Percentiles rank a stretch among this genome's conserved stretches.
phyloP scores from a whole-genome alignment of 108 stramenopile genomes.

The Nitzschia palea region DNA sequence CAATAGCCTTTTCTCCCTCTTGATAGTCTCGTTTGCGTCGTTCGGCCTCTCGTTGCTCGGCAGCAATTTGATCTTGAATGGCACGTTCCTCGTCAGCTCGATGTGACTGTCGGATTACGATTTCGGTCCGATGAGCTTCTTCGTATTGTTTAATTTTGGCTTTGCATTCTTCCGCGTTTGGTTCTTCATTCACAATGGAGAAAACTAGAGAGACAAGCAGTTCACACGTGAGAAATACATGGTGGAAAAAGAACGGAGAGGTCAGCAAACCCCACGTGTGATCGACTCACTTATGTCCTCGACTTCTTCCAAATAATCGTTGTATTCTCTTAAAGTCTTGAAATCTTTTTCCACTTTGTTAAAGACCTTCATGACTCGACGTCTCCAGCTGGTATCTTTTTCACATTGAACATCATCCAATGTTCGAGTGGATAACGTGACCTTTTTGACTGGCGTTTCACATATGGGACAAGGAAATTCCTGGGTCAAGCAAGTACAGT shows the following conservation, averaged over 20 bases:
- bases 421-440: constrained; percentile 78
- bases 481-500: not conserved
- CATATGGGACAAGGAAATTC: constrained; percentile 87
- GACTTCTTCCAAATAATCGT: constrained; percentile 89
- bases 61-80: constrained; percentile 85
- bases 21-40: constrained; percentile 62
- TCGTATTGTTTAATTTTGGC: constrained; percentile 77
- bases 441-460: constrained; percentile 77
- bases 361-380: constrained; percentile 77
- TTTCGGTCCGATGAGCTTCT: constrained; percentile 68
- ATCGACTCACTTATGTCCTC: constrained; percentile 66
- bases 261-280: too few species aligned
- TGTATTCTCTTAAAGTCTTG: constrained; percentile 74
- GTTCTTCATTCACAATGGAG: constrained; percentile 87
- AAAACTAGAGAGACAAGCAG: constrained; percentile 39
- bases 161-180: constrained; percentile 85
- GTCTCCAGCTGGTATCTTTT: constrained; percentile 84
- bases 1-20: constrained; percentile 77
- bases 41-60: constrained; percentile 78
- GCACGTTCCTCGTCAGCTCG: constrained; percentile 86
- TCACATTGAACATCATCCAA: constrained; percentile 83
- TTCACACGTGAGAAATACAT: not conserved
- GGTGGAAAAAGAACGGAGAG: not conserved
- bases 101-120: constrained; percentile 84
- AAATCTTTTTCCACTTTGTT: constrained; percentile 85